A percentile compares a stretch with the other conserved stretches of the same genome.
Evolutionary conservation across 345 rosid genomes (phyloP).

Genomic region (Lepidium aucheri): DNA sequence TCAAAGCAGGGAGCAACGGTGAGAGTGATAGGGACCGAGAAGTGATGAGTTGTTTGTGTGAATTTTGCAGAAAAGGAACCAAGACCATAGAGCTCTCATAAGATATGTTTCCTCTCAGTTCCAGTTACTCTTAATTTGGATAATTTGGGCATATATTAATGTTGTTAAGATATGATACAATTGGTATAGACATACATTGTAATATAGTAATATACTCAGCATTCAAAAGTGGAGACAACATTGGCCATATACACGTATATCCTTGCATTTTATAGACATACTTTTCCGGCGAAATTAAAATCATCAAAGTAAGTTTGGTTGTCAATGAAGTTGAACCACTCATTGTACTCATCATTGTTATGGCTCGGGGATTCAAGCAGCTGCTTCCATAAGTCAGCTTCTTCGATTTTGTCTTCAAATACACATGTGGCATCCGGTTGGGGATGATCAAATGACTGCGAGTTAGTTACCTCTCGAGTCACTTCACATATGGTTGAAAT

Average conservation of each 20-base stretch:
- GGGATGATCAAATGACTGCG: conserved; percentile 7
- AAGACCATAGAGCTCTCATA: too few relatives aligned
- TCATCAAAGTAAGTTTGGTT: conserved; percentile 14
- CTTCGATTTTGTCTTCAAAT: too few relatives aligned
- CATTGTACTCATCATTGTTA: neutral
- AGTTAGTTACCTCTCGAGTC: conserved; percentile 1
- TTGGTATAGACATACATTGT: neutral
- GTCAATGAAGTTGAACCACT: conserved; percentile 18
- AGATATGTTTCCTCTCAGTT: too few relatives aligned
- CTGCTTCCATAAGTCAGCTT: conserved; percentile 3
- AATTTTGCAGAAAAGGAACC: too few relatives aligned
- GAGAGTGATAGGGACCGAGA: too few relatives aligned
- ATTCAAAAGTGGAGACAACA: neutral
- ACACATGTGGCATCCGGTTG: neutral
- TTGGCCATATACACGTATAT: neutral
- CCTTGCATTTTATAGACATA: neutral
- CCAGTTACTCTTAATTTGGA: too few relatives aligned
- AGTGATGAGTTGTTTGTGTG: too few relatives aligned
- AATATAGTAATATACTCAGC: neutral
- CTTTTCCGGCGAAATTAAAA: neutral
- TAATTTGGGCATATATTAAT: too few relatives aligned
- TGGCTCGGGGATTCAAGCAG: neutral
- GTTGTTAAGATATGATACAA: neutral
- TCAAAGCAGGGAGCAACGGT: too few relatives aligned
- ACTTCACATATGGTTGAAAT: neutral